Percentiles rank a stretch among this genome's conserved stretches.
These are phyloP conservation scores for Phialemoniopsis sp. DNA, from an alignment of 2,329 filamentous ascomycete genomes.

Conservation along the genomic window DNA sequence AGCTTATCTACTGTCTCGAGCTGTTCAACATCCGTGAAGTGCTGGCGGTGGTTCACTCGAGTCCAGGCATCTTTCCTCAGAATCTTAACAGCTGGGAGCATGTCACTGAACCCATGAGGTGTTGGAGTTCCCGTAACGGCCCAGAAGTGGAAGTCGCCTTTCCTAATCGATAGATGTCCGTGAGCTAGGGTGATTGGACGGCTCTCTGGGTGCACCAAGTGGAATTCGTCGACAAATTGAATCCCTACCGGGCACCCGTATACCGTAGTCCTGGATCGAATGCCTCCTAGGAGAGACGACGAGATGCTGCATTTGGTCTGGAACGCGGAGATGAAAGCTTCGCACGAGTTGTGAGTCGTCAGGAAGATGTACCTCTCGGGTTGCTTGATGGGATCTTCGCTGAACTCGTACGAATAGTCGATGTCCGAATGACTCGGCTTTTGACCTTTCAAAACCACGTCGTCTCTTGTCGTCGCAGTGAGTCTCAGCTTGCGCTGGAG, in stretches of 20 bases:
- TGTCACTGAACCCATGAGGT: conserved; percentile 9
- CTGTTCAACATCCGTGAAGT: background rate
- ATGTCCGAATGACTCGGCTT: conserved; percentile 5
- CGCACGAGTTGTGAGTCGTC: conserved; percentile 10
- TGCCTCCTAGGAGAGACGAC: conserved; percentile 1
- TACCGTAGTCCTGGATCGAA: conserved; percentile 7
- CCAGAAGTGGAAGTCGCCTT: conserved; percentile 14
- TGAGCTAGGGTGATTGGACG: conserved; percentile 7
- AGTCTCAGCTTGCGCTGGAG: conserved; percentile 13
- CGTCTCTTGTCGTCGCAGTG: conserved; percentile 5
- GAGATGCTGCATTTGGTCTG: conserved; percentile 8
- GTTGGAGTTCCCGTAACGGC: conserved; percentile 15
- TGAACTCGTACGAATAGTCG: conserved; percentile 5
- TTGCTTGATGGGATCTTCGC: conserved; percentile 10
- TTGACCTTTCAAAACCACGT: conserved; percentile 8
- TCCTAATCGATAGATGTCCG: conserved; percentile 7
- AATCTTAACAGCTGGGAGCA: background rate
- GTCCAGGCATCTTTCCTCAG: conserved; percentile 3
- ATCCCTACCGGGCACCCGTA: conserved; percentile 15
- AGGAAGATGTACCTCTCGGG: conserved; percentile 17
- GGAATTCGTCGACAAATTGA: conserved; percentile 17
- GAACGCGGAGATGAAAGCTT: conserved; percentile 11
- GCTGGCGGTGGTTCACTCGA: background rate
- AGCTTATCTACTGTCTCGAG: conserved; percentile 1
- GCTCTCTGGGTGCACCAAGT: conserved; percentile 7